Evolutionary conservation across 2,329 filamentous ascomycete species (phyloP), one percentile per base, ranked within the genome.

Genomic region (Aspergillus hiratsukae): DNA sequence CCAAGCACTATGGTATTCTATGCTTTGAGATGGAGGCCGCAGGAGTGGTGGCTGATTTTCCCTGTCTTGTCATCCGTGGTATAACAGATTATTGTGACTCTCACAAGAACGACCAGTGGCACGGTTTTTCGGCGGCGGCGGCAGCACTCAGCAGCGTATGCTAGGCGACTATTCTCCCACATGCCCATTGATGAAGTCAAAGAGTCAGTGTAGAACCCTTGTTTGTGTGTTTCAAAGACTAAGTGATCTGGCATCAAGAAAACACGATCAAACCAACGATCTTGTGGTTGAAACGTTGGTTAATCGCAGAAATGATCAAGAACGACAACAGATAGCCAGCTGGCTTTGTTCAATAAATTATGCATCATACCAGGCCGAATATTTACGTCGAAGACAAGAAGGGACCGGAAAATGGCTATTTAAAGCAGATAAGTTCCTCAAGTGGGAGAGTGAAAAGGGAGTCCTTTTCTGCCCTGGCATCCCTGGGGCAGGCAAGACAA

Each of bases 11-110:
- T 41, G 54, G 54, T 3, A 46, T 59, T 10, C 29, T 58, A 4
- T 65, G 61, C 27, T 63, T 61, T 25, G 57, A 63, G 23, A 61
- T 53, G 49, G 61, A 63, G 35, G 59, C 57, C 17, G 56, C 55
- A 25, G 59, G 58, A 19, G 53, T 29, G 7, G 28, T 63, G 11
- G 43, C 27, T 17, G 51, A 57, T 31, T 61, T 61, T 27, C 59
- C 52, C 25, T 62, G 56, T 25, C 43, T 64, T 10, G 56, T 62
- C 10, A 61, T 65, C 21, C 58, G 63, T 3, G 63, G 63, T n/a
- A 63, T 65, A 10, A 58, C 49, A 19, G 60, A 65, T 52, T 65
- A 64, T 52, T 60, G 54, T 27, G 63, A 65, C 35, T 64, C 60
- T 6, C 60, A 65, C 40, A 63, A 65, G 51, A 43, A n/a, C 40